phyloP scores from a whole-genome alignment of 1,284 basidiomycete genomes.

The Rhodotorula sp. region DNA sequence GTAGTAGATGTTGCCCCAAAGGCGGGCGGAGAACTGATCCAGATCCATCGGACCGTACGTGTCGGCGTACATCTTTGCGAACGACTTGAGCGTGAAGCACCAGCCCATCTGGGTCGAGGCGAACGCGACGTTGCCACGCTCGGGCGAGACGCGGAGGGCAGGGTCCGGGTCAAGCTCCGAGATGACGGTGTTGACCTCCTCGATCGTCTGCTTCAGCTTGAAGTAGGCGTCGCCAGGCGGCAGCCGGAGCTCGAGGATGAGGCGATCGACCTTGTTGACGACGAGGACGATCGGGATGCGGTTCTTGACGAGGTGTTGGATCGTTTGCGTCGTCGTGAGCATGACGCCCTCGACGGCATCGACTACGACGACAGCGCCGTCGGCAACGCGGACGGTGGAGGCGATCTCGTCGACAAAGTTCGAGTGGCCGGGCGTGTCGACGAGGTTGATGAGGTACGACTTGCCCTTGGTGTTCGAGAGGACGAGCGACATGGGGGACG shows the following conservation, averaged over 20 bases:
- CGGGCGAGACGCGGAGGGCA: slow-evolving; percentile 81
- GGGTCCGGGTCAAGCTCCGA: slow-evolving; percentile 85
- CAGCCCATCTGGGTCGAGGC: slow-evolving; percentile 95
- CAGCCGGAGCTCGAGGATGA: slow-evolving; percentile 93
- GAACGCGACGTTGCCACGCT: slow-evolving; percentile 95
- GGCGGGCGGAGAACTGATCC: slow-evolving; percentile 67
- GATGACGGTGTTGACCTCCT: slow-evolving; percentile 95
- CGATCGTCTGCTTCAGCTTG: slow-evolving; percentile 98
- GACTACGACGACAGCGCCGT: slow-evolving; percentile 90
- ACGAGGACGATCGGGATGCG: slow-evolving; percentile 58
- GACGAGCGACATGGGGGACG: slow-evolving; percentile 91
- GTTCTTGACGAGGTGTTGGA: slow-evolving; percentile 37
- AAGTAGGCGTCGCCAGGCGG: slow-evolving; percentile 96
- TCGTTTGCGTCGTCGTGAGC: slow-evolving; percentile 34
- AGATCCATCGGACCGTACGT: slow-evolving; percentile 65
- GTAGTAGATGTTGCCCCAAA: slow-evolving; percentile 99
- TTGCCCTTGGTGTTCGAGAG: slow-evolving; percentile 85
- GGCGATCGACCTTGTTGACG: slow-evolving; percentile 95
- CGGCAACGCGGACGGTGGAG: slow-evolving; percentile 78
- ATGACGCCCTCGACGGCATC: slow-evolving; percentile 89
- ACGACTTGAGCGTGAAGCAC: slow-evolving; percentile 93
- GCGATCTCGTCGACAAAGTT: slow-evolving; percentile 98
- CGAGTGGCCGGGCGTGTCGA: slow-evolving; percentile 97
- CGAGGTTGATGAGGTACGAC: slow-evolving; percentile 86
- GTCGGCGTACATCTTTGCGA: slow-evolving; percentile 94